phyloP scores from a whole-genome alignment of 1,139 yeast genomes.

The Torulaspora globosa region DNA sequence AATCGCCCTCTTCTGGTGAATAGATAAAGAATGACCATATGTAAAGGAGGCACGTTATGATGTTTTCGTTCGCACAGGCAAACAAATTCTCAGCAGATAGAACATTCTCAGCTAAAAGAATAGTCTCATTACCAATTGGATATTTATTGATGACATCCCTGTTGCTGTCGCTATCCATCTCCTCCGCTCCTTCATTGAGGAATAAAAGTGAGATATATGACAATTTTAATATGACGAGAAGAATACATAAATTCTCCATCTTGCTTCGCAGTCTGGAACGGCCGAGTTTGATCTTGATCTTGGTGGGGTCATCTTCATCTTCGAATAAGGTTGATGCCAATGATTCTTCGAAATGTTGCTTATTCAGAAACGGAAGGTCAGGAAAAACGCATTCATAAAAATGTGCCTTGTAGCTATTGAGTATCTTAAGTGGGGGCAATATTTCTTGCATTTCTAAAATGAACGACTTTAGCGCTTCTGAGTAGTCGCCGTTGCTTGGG shows the following conservation, averaged over 20 bases:
- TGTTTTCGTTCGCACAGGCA: conserved; percentile 34
- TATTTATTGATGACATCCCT: conserved; percentile 22
- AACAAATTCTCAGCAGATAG: conserved; percentile 31
- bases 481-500: conserved; percentile 24
- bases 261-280: conserved; percentile 28
- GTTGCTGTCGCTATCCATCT: conserved; percentile 11
- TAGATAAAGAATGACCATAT: conserved; percentile 35
- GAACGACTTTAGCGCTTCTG: conserved; percentile 24
- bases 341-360: conserved; percentile 27
- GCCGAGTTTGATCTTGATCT: conserved; percentile 27
- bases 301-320: conserved; percentile 20
- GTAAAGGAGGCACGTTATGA: conserved; percentile 29
- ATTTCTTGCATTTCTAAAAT: conserved; percentile 22
- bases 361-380: conserved; percentile 29
- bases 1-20: conserved; percentile 36
- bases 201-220: conserved; percentile 27
- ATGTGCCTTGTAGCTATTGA: conserved; percentile 26
- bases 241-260: conserved; percentile 28
- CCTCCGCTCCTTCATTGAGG: conserved; percentile 17
- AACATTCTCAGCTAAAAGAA: conserved; percentile 26
- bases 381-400: conserved; percentile 31
- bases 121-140: conserved; percentile 27
- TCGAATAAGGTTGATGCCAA: conserved; percentile 20
- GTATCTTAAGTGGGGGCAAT: conserved; percentile 28
- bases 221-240: conserved; percentile 31